phyloP scores from a whole-genome alignment of 2,329 filamentous ascomycete genomes.

The Teratosphaeriaceae sp. region DNA sequence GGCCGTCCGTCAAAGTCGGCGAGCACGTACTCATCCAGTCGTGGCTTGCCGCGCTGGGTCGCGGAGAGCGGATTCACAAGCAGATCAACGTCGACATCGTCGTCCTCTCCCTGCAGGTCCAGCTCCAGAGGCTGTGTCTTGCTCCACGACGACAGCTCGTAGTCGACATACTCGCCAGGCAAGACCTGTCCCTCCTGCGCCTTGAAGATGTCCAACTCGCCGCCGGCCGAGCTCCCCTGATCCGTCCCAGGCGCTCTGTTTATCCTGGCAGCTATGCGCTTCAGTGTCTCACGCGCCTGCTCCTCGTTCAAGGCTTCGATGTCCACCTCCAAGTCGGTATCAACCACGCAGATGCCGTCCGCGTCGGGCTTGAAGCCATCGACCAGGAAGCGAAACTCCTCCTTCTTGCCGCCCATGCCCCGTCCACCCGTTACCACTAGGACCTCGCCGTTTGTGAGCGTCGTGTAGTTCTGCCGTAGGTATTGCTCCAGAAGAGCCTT shows the following conservation, averaged over 20 bases:
- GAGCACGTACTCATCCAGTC: conserved; percentile 73
- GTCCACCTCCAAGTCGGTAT: conserved; percentile 94
- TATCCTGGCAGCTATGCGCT: conserved; percentile 63
- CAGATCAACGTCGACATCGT: conserved; percentile 60
- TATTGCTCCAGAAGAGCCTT: conserved; percentile 85
- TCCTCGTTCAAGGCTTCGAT: conserved; percentile 93
- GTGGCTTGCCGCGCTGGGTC: conserved; percentile 63
- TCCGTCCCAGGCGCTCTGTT: conserved; percentile 56
- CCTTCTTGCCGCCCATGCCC: conserved; percentile 49
- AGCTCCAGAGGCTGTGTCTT: conserved; percentile 61
- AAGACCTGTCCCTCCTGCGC: conserved; percentile 64
- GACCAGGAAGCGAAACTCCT: conserved; percentile 75
- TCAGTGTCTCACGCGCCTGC: conserved; percentile 81
- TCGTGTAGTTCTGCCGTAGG: conserved; percentile 82
- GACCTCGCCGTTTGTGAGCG: conserved; percentile 73
- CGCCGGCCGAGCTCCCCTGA: conserved; percentile 66
- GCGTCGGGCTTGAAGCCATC: conserved; percentile 75
- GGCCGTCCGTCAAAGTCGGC: conserved; percentile 57
- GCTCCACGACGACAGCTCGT: conserved; percentile 74
- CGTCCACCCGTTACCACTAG: conserved; percentile 56
- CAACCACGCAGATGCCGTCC: conserved; percentile 87
- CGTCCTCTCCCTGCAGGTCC: conserved; percentile 54
- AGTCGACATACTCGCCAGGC: conserved; percentile 84
- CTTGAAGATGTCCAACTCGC: conserved; percentile 68
- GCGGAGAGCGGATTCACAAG: conserved; percentile 70